Evolutionary conservation across 352 stramenopile genomes (phyloP).

Genomic region (Aphanomyces stellatus): DNA sequence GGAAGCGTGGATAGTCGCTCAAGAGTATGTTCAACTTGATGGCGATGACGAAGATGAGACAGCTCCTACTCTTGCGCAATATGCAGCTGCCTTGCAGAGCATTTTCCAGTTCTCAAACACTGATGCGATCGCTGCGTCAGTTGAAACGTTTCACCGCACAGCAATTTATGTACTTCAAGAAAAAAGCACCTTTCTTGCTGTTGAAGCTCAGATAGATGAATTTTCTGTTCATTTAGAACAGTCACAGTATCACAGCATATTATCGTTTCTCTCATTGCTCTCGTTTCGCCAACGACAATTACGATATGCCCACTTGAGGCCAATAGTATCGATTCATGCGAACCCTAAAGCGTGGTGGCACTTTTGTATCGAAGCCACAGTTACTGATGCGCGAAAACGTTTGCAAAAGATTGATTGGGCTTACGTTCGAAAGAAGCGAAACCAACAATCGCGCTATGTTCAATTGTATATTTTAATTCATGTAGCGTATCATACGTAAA

Average conservation of each 20-base stretch:
- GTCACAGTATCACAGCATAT: slow-evolving; percentile 61
- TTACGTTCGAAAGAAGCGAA: slow-evolving; percentile 28
- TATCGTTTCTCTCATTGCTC: slow-evolving; percentile 68
- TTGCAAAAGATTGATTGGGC: slow-evolving; percentile 66
- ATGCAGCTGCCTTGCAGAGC: slow-evolving; percentile 61
- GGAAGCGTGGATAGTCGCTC: slow-evolving; percentile 69
- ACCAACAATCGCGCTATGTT: slow-evolving; percentile 42
- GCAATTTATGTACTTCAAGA: slow-evolving; percentile 80
- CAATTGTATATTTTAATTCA: slow-evolving; percentile 40
- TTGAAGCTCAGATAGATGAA: slow-evolving; percentile 56
- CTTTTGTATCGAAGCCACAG: slow-evolving; percentile 62
- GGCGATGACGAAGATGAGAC: slow-evolving; percentile 65
- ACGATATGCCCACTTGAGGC: slow-evolving; percentile 49
- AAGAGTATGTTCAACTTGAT: slow-evolving; percentile 28
- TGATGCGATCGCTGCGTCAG: slow-evolving; percentile 43
- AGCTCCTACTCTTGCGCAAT: slow-evolving; percentile 58
- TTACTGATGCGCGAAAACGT: slow-evolving; percentile 62
- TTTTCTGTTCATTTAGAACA: slow-evolving; percentile 54
- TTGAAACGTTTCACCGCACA: slow-evolving; percentile 63
- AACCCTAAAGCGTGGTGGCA: slow-evolving; percentile 58
- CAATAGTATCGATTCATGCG: slow-evolving; percentile 34
- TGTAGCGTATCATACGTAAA: background rate
- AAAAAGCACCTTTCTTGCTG: slow-evolving; percentile 84
- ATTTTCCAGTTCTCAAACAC: slow-evolving; percentile 76
- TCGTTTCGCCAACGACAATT: slow-evolving; percentile 49